Conservation (phyloP, 192 early-diverging fungal species). For the Coemansia sp. region DNA sequence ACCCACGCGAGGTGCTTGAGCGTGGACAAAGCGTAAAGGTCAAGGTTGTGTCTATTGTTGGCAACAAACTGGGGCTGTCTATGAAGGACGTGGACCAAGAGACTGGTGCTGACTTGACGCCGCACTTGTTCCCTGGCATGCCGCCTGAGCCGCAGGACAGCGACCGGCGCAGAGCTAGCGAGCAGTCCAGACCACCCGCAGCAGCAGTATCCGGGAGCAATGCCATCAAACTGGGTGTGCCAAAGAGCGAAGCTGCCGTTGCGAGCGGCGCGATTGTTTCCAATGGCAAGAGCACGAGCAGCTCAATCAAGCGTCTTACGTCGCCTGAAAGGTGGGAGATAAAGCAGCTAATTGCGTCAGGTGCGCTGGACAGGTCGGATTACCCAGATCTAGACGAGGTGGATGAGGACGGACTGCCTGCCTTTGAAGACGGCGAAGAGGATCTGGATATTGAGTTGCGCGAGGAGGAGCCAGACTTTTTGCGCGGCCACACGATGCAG, state of each 20-base stretch:
- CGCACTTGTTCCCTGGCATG: conserved; percentile 63
- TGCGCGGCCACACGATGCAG: conserved; percentile 86
- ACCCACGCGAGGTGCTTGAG: conserved; percentile 83
- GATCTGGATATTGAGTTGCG: conserved; percentile 95
- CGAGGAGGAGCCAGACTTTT: conserved; percentile 92
- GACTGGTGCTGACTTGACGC: conserved; percentile 85
- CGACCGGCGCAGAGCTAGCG: neutral
- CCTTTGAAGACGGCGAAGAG: conserved; percentile 86
- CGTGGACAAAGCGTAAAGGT: conserved; percentile 82
- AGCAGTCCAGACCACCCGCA: neutral
- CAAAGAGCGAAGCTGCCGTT: neutral
- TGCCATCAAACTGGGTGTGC: conserved; percentile 19
- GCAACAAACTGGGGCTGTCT: conserved; percentile 75
- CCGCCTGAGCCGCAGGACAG: neutral
- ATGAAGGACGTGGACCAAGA: conserved; percentile 96
- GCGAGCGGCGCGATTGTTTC: neutral
- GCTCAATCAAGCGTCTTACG: conserved; percentile 74
- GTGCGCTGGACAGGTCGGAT: conserved; percentile 77
- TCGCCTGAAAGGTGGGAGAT: conserved; percentile 96
- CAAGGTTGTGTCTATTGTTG: conserved; percentile 89
- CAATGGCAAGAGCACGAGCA: conserved; percentile 8
- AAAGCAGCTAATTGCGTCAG: conserved; percentile 95
- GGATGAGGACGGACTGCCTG: conserved; percentile 65
- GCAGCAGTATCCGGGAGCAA: conserved; percentile 28
- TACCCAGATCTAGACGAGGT: conserved; percentile 86